A percentile compares a stretch with the other conserved stretches of the same genome.
Evolutionary conservation across 2,329 filamentous ascomycete species (phyloP).

Genomic region (Fusarium palustre): DNA sequence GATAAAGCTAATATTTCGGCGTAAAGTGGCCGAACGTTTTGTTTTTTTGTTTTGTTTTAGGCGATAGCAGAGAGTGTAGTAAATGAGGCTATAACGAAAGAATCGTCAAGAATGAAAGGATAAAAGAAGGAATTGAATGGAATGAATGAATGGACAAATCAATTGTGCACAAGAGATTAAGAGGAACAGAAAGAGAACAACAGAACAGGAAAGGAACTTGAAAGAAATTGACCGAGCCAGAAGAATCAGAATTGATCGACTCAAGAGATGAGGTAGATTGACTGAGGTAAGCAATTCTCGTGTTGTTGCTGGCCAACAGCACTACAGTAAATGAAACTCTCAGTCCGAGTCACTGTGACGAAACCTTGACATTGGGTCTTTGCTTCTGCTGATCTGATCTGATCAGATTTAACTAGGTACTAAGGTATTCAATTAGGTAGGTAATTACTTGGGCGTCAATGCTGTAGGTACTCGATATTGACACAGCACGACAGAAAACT

Average conservation of each 20-base stretch:
- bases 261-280: conserved; percentile 16
- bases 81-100: conserved; percentile 8
- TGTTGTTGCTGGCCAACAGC: conserved; percentile 38
- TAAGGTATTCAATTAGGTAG: too few relatives aligned
- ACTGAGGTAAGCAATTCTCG: conserved; percentile 39
- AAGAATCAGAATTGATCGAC: conserved; percentile 36
- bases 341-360: conserved; percentile 30
- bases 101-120: conserved; percentile 9
- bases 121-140: conserved; percentile 32
- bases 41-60: not conserved
- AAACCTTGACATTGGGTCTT: conserved; percentile 1
- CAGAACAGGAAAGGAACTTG: conserved; percentile 27
- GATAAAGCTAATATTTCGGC: conserved; percentile 17
- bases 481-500: not conserved
- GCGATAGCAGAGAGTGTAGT: not conserved
- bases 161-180: conserved; percentile 24
- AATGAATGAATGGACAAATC: conserved; percentile 36
- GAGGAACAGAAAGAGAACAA: conserved; percentile 12
- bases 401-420: not conserved
- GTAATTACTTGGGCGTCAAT: not conserved
- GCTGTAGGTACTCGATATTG: not conserved
- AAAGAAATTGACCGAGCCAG: conserved; percentile 24
- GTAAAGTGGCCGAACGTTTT: conserved; percentile 13
- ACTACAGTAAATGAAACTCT: conserved; percentile 16
- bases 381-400: conserved; percentile 20